Percentiles rank a stretch among this genome's conserved stretches.
Evolutionary conservation across 371 early-diverging fungal genomes (phyloP).

Genomic region (Actinomortierella wolfii): DNA sequence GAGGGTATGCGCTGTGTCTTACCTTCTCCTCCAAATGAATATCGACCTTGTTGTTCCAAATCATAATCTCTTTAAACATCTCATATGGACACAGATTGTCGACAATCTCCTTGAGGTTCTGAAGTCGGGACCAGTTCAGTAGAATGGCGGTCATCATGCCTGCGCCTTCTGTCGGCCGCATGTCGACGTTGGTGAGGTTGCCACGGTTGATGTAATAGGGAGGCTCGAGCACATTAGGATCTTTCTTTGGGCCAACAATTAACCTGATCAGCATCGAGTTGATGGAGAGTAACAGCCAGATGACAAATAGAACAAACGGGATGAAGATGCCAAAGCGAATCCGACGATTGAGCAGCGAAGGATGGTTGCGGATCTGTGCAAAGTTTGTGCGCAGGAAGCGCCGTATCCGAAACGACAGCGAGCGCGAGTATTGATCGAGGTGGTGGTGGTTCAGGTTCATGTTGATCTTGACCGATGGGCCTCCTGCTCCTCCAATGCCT

Average conservation of each 20-base stretch:
- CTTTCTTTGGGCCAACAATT: slow-evolving; percentile 16
- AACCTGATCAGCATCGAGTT: slow-evolving; percentile 21
- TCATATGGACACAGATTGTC: slow-evolving; percentile 59
- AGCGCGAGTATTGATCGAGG: slow-evolving; percentile 27
- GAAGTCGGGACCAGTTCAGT: slow-evolving; percentile 46
- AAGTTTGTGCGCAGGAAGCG: slow-evolving; percentile 30
- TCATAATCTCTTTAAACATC: slow-evolving; percentile 61
- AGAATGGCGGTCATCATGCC: slow-evolving; percentile 59
- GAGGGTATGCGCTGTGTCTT: too few relatives aligned
- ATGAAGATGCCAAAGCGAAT: slow-evolving; percentile 32
- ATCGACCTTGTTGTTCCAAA: slow-evolving; percentile 66
- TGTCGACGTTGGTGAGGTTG: slow-evolving; percentile 37
- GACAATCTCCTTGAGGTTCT: slow-evolving; percentile 52
- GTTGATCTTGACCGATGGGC: slow-evolving; percentile 23
- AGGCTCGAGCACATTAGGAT: slow-evolving; percentile 10
- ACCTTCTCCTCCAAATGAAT: slow-evolving; percentile 54
- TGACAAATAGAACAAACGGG: slow-evolving; percentile 3
- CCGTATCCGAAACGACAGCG: slow-evolving; percentile 11
- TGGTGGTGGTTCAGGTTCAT: slow-evolving; percentile 19
- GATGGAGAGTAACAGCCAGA: slow-evolving; percentile 20
- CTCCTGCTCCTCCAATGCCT: not conserved
- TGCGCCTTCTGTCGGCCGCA: slow-evolving; percentile 62
- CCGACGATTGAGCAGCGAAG: slow-evolving; percentile 20
- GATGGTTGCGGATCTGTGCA: slow-evolving; percentile 10
- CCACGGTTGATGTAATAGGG: slow-evolving; percentile 40